Percentiles rank a stretch among this genome's conserved stretches.
Conservation (phyloP, 352 stramenopile genomes). For the Globisporangium emineosum region DNA sequence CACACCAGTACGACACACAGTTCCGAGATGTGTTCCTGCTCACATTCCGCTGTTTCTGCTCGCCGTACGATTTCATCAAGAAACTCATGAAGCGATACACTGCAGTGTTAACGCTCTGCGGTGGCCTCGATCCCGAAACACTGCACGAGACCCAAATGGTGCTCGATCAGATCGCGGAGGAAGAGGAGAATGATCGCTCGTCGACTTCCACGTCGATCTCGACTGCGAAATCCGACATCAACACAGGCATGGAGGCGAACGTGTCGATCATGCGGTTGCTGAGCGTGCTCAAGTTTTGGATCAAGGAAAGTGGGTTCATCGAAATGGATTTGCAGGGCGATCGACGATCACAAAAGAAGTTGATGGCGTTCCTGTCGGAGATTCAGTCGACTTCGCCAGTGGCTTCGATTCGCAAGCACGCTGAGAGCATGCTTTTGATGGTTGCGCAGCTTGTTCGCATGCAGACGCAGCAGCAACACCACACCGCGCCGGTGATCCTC, state of each 20-base stretch:
- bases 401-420: conserved; percentile 69
- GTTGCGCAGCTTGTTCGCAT: conserved; percentile 59
- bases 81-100: conserved; percentile 87
- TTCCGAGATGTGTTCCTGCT: conserved; percentile 86
- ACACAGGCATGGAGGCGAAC: conserved; percentile 75
- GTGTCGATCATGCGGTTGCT: conserved; percentile 86
- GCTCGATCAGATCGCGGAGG: conserved; percentile 61
- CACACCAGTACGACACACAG: conserved; percentile 82
- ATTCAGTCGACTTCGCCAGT: conserved; percentile 77
- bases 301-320: conserved; percentile 85
- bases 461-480: conserved; percentile 28
- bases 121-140: conserved; percentile 40
- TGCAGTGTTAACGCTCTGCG: conserved; percentile 61
- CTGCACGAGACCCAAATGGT: conserved; percentile 60
- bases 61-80: conserved; percentile 85
- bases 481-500: conserved; percentile 8
- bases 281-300: conserved; percentile 87
- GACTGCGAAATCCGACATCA: conserved; percentile 72
- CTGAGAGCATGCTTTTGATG: conserved; percentile 61
- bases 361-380: conserved; percentile 67
- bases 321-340: conserved; percentile 69
- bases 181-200: conserved; percentile 54
- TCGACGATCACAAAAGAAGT: conserved; percentile 69
- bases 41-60: conserved; percentile 79
- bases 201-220: conserved; percentile 68